A percentile compares a stretch with the other conserved stretches of the same genome.
These are phyloP conservation scores for Domatiomyces globalis DNA, from an alignment of 2,329 filamentous ascomycete species.

Conservation along the genomic window DNA sequence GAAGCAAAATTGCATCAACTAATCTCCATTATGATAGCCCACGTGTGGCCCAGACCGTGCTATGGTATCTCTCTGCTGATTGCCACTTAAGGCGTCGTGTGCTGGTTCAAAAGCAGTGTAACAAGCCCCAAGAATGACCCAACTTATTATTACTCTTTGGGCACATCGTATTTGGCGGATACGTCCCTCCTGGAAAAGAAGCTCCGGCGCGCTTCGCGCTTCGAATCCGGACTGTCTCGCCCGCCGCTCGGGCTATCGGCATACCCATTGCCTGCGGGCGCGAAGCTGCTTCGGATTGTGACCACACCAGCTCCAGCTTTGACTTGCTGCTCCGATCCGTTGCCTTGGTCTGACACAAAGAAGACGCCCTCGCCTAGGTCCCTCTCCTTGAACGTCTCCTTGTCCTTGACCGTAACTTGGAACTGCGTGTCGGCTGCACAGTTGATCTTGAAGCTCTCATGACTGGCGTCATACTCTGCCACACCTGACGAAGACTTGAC, in stretches of 20 bases:
- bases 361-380: constrained; percentile 78
- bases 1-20: neutral
- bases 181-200: constrained; percentile 32
- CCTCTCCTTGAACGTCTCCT: constrained; percentile 71
- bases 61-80: neutral
- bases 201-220: constrained; percentile 31
- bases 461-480: constrained; percentile 49
- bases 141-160: neutral
- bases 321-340: constrained; percentile 56
- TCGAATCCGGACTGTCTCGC: constrained; percentile 28
- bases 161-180: constrained; percentile 12
- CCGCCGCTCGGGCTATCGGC: constrained; percentile 11
- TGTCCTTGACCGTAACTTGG: constrained; percentile 71
- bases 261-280: constrained; percentile 24
- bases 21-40: neutral
- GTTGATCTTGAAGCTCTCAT: constrained; percentile 60
- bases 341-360: constrained; percentile 69
- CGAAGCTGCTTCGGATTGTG: constrained; percentile 59
- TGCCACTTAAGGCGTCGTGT: neutral
- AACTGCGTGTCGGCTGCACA: constrained; percentile 77
- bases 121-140: neutral
- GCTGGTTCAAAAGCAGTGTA: neutral
- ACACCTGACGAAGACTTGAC: constrained; percentile 54
- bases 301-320: constrained; percentile 60
- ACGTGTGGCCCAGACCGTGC: neutral